Base-by-base conservation (phyloP, 1,139 yeast species). In the Magnusiomyces ingens region DNA sequence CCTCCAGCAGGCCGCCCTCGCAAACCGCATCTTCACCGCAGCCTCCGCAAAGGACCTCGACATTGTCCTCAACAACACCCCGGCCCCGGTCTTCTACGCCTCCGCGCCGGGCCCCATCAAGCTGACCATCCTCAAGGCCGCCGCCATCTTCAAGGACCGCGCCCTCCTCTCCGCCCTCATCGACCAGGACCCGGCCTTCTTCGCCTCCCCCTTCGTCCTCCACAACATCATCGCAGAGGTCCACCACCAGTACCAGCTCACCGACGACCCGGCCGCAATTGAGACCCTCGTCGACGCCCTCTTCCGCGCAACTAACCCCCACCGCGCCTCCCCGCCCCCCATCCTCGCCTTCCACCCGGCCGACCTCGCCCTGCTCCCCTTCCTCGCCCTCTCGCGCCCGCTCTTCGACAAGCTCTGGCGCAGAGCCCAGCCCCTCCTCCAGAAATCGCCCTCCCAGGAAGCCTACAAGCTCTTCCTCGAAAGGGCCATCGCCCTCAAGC, bases 221-320 rank as follows among this genome's bases (percentile, higher is more conserved):
- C 38, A 21, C 38, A 44, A 44, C n/a, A 12, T 44, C 19, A 12
- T 26, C 21, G 2, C 17, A 5, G 47, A 44, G n/a, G 26, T 44
- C 12, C 32, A 17, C 15, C 47, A 44, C 21, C 47, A 44, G n/a
- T 44, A 15, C 38, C 47, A 44, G 19, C 47, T 44, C 11, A 29
- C 47, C 18, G 21, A 44, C 11, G 47, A 44, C 21, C 8, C 21
- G 2, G 3, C 47, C 13, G 17, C 17, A 3, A 29, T 44, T 8
- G 21, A 29, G 5, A 21, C 26, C 13, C 38, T 44, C 12, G 3
- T 18, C n/a, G n/a, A 8, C 10, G 22, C 13, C 6, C 10, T 44
- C 4, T 13, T 13, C 40, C 10, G 11, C 8, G n/a, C 26, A 21
- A 21, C 12, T 19, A 29, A 26, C 15, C 17, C 10, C 26, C n/a